Evolutionary conservation across 139 green algal species (phyloP).

Genomic region (Micromonas commoda): DNA sequence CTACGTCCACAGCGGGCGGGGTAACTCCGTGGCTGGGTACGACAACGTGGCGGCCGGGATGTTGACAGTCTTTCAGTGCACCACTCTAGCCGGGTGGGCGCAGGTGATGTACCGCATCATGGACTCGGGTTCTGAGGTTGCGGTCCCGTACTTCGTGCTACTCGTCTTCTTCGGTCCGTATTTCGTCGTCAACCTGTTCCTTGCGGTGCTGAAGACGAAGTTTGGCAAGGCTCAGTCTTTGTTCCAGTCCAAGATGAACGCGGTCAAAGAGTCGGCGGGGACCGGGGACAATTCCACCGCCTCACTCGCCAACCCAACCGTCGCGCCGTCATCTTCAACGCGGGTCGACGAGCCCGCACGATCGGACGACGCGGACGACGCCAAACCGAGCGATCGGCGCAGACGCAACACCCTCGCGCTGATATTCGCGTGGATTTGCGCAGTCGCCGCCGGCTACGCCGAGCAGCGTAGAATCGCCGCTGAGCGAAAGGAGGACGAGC

Average conservation of each 20-base stretch:
- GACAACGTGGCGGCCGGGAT: constrained; percentile 58
- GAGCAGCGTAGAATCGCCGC: background rate
- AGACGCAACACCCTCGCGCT: background rate
- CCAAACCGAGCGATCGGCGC: no score
- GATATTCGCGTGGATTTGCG: no score
- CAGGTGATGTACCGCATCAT: constrained; percentile 40
- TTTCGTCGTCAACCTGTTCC: constrained; percentile 74
- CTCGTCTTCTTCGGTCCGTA: constrained; percentile 60
- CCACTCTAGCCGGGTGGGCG: constrained; percentile 44
- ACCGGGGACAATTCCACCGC: background rate
- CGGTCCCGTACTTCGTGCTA: constrained; percentile 55
- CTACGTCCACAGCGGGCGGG: background rate
- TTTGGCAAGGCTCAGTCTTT: constrained; percentile 52
- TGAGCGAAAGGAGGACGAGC: background rate
- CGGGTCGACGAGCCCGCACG: no score
- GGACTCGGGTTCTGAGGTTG: constrained; percentile 36
- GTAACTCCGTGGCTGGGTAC: constrained; percentile 44
- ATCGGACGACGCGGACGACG: no score
- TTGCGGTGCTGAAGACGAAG: constrained; percentile 74
- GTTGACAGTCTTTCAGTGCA: constrained; percentile 58
- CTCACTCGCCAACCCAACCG: no score
- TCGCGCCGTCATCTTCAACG: no score
- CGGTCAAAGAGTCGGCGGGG: background rate
- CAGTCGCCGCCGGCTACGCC: no score
- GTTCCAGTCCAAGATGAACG: background rate